Conservation (phyloP, 2,329 filamentous ascomycete genomes). For the Zymoseptoria pseudotritici region DNA sequence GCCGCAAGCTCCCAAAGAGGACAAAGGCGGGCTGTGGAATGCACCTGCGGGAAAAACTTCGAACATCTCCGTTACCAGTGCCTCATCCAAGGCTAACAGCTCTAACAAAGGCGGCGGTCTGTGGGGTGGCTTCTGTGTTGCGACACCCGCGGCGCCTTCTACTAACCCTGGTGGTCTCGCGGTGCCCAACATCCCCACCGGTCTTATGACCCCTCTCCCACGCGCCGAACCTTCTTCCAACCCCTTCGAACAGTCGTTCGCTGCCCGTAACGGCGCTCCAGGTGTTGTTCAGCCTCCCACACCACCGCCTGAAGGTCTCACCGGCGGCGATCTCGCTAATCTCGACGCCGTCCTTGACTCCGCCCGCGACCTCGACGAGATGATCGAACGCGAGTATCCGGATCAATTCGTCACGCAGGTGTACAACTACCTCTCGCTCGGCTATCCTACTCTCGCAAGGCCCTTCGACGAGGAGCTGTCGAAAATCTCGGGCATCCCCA, state of each 20-base stretch:
- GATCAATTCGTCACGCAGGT: constrained; percentile 89
- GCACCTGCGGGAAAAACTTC: constrained; percentile 9
- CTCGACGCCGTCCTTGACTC: constrained; percentile 37
- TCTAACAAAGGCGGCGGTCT: constrained; percentile 44
- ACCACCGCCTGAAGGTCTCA: constrained; percentile 20
- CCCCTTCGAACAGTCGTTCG: constrained; percentile 33
- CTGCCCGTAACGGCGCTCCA: constrained; percentile 15
- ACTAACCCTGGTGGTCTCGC: constrained; percentile 27
- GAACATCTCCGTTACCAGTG: constrained; percentile 3
- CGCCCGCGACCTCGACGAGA: constrained; percentile 35
- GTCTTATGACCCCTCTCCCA: constrained; percentile 44
- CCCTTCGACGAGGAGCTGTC: constrained; percentile 78
- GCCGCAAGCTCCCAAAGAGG: constrained; percentile 36
- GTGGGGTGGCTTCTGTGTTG: constrained; percentile 66
- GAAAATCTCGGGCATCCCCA: constrained; percentile 64
- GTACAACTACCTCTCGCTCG: constrained; percentile 91
- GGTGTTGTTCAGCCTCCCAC: constrained; percentile 22
- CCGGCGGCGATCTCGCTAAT: constrained; percentile 13
- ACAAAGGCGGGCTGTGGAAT: constrained; percentile 55
- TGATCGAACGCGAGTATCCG: constrained; percentile 60
- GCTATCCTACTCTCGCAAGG: constrained; percentile 78
- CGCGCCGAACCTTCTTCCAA: constrained; percentile 23
- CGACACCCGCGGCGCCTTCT: constrained; percentile 26
- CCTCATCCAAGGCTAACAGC: constrained; percentile 15
- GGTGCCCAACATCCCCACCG: constrained; percentile 37